phyloP scores from a whole-genome alignment of 805 yeast genomes.

The Komagataella kurtzmanii region DNA sequence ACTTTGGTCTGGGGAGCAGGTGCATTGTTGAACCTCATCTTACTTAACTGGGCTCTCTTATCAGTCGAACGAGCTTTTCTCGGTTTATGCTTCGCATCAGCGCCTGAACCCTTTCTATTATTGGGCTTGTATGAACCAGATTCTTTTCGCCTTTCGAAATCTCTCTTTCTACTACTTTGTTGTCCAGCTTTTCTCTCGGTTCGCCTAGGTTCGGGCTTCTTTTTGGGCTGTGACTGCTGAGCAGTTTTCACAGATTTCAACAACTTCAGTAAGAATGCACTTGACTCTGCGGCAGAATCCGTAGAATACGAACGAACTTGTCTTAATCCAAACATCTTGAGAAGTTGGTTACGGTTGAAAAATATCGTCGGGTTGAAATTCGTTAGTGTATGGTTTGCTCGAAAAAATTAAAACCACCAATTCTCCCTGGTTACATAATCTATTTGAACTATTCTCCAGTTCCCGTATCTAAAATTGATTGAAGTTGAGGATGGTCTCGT shows the following conservation, averaged over 20 bases:
- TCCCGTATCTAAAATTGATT: conserved; percentile 3
- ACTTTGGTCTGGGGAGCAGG: background rate
- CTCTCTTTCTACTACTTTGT: background rate
- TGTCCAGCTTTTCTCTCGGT: background rate
- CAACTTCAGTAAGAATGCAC: background rate
- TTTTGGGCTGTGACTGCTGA: background rate
- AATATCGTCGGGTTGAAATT: background rate
- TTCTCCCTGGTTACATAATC: background rate
- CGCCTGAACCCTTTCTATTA: background rate
- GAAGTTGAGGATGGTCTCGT: background rate
- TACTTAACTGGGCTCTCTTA: background rate
- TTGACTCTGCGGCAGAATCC: background rate
- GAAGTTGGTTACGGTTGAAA: background rate
- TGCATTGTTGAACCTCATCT: background rate
- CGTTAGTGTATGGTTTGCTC: background rate
- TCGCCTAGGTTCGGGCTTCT: background rate
- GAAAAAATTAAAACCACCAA: background rate
- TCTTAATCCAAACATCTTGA: background rate
- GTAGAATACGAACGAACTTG: background rate
- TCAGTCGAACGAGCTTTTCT: background rate
- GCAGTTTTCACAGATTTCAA: background rate
- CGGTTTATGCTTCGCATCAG: background rate
- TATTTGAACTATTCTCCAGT: background rate
- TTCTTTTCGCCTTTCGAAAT: background rate
- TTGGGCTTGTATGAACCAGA: background rate